phyloP scores from a whole-genome alignment of 345 rosid genomes.

The Euclidium syriacum region DNA sequence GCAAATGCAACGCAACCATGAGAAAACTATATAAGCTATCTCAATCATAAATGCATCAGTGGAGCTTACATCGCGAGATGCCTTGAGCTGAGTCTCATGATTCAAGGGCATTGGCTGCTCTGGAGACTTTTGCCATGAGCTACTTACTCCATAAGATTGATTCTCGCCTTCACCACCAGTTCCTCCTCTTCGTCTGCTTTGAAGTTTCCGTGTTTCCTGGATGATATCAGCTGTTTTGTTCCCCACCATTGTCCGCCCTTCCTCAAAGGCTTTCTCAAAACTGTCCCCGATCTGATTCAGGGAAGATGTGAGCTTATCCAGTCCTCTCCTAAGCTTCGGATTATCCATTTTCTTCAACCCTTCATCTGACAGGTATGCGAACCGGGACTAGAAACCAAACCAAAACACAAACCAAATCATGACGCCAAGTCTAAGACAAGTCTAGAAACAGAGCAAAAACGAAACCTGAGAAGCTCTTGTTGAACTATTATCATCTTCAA shows the following conservation, averaged over 20 bases:
- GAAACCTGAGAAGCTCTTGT: slow-evolving; percentile 39
- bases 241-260: slow-evolving; percentile 75
- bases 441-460: slow-evolving; percentile 3
- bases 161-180: slow-evolving; percentile 25
- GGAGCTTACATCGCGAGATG: slow-evolving; percentile 96
- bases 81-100: slow-evolving; percentile 84
- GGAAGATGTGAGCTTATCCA: slow-evolving; percentile 59
- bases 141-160: slow-evolving; percentile 29
- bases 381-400: slow-evolving; percentile 35
- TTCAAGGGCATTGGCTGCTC: slow-evolving; percentile 28
- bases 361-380: slow-evolving; percentile 34
- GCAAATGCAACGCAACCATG: slow-evolving; percentile 24
- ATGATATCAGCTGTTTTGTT: slow-evolving; percentile 71
- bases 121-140: slow-evolving; percentile 40
- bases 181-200: slow-evolving; percentile 67
- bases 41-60: neutral
- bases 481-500: slow-evolving; percentile 60
- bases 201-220: slow-evolving; percentile 69
- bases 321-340: slow-evolving; percentile 59
- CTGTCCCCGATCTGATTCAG: slow-evolving; percentile 78
- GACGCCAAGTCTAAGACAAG: no score
- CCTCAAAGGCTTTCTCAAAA: slow-evolving; percentile 87
- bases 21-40: neutral
- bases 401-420: slow-evolving; percentile 16
- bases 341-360: slow-evolving; percentile 50